A percentile compares a stretch with the other conserved stretches of the same genome.
These are phyloP conservation scores for Phytophthora parvispora DNA, from an alignment of 352 stramenopile species.

Conservation along the genomic window DNA sequence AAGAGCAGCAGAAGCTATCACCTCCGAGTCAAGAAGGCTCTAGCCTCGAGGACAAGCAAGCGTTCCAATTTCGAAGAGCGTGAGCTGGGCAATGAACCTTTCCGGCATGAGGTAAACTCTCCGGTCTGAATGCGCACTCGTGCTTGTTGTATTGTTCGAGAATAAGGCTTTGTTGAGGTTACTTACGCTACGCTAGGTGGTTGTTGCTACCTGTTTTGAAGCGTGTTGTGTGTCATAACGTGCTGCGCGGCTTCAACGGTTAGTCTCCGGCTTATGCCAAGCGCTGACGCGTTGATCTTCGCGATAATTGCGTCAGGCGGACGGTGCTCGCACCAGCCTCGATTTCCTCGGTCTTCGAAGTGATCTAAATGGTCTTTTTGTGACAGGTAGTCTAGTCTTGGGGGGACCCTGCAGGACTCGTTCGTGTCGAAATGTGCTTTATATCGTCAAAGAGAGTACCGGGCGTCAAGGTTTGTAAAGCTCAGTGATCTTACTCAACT, in stretches of 20 bases:
- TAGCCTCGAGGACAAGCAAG: not conserved
- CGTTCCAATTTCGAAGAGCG: too few relatives aligned
- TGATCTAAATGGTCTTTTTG: too few relatives aligned
- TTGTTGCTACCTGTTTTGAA: not conserved
- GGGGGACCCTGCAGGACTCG: too few relatives aligned
- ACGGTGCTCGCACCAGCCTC: too few relatives aligned
- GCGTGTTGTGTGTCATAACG: not conserved
- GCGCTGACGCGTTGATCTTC: too few relatives aligned
- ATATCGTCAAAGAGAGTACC: too few relatives aligned
- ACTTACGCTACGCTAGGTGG: not conserved
- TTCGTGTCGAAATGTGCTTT: too few relatives aligned
- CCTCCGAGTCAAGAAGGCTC: not conserved
- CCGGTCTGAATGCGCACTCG: not conserved
- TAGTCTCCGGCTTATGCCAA: not conserved
- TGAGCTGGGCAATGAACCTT: not conserved
- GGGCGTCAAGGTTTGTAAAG: too few relatives aligned
- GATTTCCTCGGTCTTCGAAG: too few relatives aligned
- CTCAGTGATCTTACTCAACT: too few relatives aligned
- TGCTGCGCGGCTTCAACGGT: not conserved
- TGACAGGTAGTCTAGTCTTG: too few relatives aligned
- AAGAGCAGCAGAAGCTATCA: not conserved
- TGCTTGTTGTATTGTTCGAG: not conserved
- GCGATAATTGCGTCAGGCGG: too few relatives aligned
- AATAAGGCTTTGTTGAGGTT: not conserved
- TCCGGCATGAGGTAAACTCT: not conserved